Evolutionary conservation across 1,139 yeast species (phyloP).

Genomic region (Debaryomyces robertsiae): DNA sequence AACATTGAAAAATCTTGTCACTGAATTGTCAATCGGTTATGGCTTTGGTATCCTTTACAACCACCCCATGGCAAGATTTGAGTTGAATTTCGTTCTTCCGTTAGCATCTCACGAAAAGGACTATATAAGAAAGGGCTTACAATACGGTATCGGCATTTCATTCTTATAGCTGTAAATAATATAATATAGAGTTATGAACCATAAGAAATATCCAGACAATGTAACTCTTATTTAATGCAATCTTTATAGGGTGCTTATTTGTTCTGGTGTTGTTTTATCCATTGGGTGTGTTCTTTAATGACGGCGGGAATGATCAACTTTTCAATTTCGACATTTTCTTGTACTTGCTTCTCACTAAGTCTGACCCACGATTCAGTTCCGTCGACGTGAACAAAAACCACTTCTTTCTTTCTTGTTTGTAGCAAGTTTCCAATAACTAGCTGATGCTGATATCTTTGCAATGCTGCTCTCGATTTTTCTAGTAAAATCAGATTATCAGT

Average conservation of each 20-base stretch:
- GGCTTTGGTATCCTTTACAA: slow-evolving; percentile 82
- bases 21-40: slow-evolving; percentile 51
- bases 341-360: slow-evolving; percentile 45
- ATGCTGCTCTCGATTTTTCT: slow-evolving; percentile 74
- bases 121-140: slow-evolving; percentile 77
- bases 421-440: slow-evolving; percentile 91
- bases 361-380: slow-evolving; percentile 51
- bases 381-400: slow-evolving; percentile 74
- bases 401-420: slow-evolving; percentile 86
- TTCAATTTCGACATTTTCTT: slow-evolving; percentile 61
- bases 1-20: slow-evolving; percentile 27
- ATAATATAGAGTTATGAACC: slow-evolving; percentile 6
- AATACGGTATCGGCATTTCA: slow-evolving; percentile 89
- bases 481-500: slow-evolving; percentile 76
- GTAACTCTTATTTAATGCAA: background rate
- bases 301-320: slow-evolving; percentile 77
- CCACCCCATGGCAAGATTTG: slow-evolving; percentile 91
- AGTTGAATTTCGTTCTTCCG: slow-evolving; percentile 84
- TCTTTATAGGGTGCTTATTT: background rate
- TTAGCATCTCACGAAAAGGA: slow-evolving; percentile 66
- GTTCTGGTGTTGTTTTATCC: slow-evolving; percentile 44
- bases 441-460: slow-evolving; percentile 86
- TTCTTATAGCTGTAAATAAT: slow-evolving; percentile 52
- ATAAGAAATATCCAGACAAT: too few species aligned
- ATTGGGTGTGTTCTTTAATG: slow-evolving; percentile 57